phyloP scores from a whole-genome alignment of 2,329 filamentous ascomycete genomes.

The Fusarium keratoplasticum region DNA sequence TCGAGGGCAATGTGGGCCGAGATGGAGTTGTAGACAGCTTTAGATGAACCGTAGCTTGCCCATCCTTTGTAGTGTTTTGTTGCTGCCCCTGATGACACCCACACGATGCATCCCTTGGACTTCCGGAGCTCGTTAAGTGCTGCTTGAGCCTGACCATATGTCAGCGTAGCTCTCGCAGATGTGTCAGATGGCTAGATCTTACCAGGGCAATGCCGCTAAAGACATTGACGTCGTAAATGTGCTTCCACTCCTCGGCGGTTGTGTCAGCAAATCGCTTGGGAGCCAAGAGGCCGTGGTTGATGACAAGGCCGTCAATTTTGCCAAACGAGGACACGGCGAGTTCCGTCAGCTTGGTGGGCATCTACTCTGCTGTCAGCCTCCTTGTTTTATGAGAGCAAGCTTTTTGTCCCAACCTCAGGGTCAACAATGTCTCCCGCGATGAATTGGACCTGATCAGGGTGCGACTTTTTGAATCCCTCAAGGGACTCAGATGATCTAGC shows the following conservation, averaged over 20 bases:
- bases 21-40: slow-evolving; percentile 86
- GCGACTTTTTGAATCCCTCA: slow-evolving; percentile 61
- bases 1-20: slow-evolving; percentile 79
- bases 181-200: slow-evolving; percentile 32
- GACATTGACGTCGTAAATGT: slow-evolving; percentile 84
- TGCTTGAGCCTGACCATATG: slow-evolving; percentile 71
- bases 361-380: slow-evolving; percentile 47
- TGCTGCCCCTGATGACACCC: slow-evolving; percentile 85
- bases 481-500: slow-evolving; percentile 65
- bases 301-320: slow-evolving; percentile 80
- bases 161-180: slow-evolving; percentile 2
- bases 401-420: slow-evolving; percentile 46
- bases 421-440: slow-evolving; percentile 67
- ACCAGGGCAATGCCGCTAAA: slow-evolving; percentile 86
- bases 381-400: background rate
- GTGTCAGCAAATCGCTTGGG: slow-evolving; percentile 78
- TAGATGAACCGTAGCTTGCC: slow-evolving; percentile 85
- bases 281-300: slow-evolving; percentile 89
- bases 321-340: slow-evolving; percentile 76
- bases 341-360: slow-evolving; percentile 72
- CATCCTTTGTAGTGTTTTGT: slow-evolving; percentile 74
- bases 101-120: slow-evolving; percentile 77
- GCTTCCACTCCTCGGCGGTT: slow-evolving; percentile 79
- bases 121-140: slow-evolving; percentile 76
- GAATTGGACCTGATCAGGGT: slow-evolving; percentile 63